Percentiles rank a stretch among this genome's conserved stretches.
Evolutionary conservation across 495 filamentous ascomycete species (phyloP).

Genomic region (Talaromyces stipitatus): DNA sequence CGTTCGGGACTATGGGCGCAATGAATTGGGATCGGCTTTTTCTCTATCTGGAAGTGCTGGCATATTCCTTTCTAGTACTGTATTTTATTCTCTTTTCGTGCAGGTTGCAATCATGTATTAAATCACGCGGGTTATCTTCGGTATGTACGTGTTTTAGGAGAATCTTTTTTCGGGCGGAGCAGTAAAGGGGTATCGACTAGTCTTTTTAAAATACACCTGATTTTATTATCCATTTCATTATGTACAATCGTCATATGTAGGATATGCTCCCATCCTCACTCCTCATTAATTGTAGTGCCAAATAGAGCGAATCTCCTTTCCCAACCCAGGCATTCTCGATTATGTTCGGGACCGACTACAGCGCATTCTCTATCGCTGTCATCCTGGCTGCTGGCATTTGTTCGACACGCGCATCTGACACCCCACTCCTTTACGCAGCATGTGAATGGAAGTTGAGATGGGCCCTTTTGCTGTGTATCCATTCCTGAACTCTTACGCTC

Average conservation of each 20-base stretch:
- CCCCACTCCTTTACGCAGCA: slow-evolving; percentile 50
- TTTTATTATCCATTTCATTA: neutral
- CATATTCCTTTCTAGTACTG: slow-evolving; percentile 3
- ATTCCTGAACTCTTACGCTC: slow-evolving; percentile 44
- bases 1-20: slow-evolving; percentile 3
- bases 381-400: slow-evolving; percentile 3
- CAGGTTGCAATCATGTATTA: neutral
- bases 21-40: slow-evolving; percentile 4
- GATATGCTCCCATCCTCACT: neutral
- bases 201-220: neutral
- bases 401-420: slow-evolving; percentile 26
- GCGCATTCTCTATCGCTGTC: slow-evolving; percentile 10
- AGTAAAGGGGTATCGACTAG: neutral
- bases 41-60: slow-evolving; percentile 1
- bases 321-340: slow-evolving; percentile 34
- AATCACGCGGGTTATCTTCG: neutral
- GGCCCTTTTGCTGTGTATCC: slow-evolving; percentile 8
- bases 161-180: neutral
- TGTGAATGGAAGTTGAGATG: slow-evolving; percentile 23
- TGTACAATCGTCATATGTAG: neutral
- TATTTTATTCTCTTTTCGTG: neutral
- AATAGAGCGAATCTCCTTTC: slow-evolving; percentile 44
- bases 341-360: neutral
- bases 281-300: slow-evolving; percentile 32
- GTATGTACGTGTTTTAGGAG: neutral